Percentiles rank a stretch among this genome's conserved stretches.
Evolutionary conservation across 176 grass and related monocot species (phyloP).

Genomic region (Aegilops tauschii): DNA sequence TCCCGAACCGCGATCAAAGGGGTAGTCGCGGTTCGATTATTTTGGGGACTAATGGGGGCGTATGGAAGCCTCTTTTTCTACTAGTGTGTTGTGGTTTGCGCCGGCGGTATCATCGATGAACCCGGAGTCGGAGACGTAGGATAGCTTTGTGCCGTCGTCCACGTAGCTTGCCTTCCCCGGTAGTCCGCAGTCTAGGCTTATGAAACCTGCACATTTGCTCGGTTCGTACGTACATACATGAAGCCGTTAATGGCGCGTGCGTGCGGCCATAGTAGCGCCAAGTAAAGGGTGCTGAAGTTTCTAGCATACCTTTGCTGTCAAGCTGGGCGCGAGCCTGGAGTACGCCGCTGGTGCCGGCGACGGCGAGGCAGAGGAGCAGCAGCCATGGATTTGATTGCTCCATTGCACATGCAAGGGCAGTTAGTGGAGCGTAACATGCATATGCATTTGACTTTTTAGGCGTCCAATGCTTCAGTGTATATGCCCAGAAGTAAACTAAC

Average conservation of each 20-base stretch:
- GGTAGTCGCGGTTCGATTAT: too few species aligned
- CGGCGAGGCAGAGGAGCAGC: constrained; percentile 27
- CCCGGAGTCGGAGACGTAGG: constrained; percentile 9
- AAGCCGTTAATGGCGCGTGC: background rate
- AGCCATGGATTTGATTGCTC: background rate
- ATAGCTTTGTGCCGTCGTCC: constrained; percentile 12
- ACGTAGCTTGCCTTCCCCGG: constrained; percentile 20
- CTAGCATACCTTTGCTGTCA: constrained; percentile 25
- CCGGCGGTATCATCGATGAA: constrained; percentile 37
- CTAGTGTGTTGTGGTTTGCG: constrained; percentile 23
- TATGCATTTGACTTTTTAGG: too few species aligned
- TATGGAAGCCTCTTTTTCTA: too few species aligned
- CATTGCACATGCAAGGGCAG: background rate
- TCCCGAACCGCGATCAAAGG: too few species aligned
- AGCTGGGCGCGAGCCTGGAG: constrained; percentile 25
- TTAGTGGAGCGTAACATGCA: too few species aligned
- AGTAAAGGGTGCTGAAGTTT: too few species aligned
- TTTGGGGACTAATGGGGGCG: too few species aligned
- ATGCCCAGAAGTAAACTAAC: too few species aligned
- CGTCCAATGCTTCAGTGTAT: too few species aligned
- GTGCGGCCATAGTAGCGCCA: background rate
- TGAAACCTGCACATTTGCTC: constrained; percentile 39
- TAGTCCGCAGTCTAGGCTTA: constrained; percentile 53
- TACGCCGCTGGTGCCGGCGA: background rate
- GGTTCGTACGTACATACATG: background rate